Base-by-base conservation (phyloP, 768 basidiomycete genomes). In the Exsudoporus frostii region DNA sequence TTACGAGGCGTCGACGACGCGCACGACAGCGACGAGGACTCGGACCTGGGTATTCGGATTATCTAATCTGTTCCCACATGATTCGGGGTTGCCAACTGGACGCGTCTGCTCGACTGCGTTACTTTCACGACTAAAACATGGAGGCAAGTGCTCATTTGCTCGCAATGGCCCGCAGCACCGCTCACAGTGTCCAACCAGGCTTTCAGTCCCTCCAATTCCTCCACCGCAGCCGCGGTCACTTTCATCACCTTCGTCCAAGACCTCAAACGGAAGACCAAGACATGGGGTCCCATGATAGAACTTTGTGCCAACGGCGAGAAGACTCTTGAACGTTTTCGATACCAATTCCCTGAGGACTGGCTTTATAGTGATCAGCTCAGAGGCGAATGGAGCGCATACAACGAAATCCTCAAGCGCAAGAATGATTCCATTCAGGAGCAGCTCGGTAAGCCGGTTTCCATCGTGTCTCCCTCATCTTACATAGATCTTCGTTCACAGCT, bases 171-270 rank as follows among this genome's bases (percentile, higher is more conserved):
- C 33, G 6, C 25, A 34, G 10, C 37, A 45, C 17, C 34, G n/a
- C 54, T 64, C 43, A 66, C 45, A 36, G 33, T 32, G 41, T n/a
- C 19, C 33, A 30, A 14, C 3, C 44, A 86, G 85, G 80, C 74
- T 53, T 84, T 90, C 65, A 81, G 84, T 74, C 80, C 87, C 71
- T 80, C 83, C 68, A 90, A 87, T 66, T 91, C 91, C 32, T 96
- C 96, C 57, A 99, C 97, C 71, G 95, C 96, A 43, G 94, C 95
- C 47, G 94, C 97, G 71, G 97, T 99, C 60, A 90, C 92, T 2
- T 97, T 99, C 73, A 99, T 99, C 73, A 99, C 97, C 24, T 98
- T 98, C 67, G 96, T 99, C 3, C 97, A 99, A 73, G 97, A 98
- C 78, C 81, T 98, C 62, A 98, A 98, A 77, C 88, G 89, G 68